Evolutionary conservation across 148 eudicot genomes (phyloP), one percentile per base, ranked within the genome.

Genomic region (Vaccinium corymbosum): DNA sequence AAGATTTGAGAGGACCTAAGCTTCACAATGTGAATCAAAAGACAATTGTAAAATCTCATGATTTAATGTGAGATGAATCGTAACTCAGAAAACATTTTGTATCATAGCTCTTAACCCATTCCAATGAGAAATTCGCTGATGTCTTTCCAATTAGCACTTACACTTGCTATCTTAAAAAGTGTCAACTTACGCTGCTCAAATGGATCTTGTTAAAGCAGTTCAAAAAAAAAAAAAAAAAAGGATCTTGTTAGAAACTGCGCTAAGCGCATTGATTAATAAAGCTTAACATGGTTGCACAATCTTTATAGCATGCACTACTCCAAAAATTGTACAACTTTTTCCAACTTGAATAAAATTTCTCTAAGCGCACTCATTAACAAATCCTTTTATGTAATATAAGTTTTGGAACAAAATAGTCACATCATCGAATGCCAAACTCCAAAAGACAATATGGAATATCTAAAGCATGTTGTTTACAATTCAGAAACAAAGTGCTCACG

Each of bases 1-100:
- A 50, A 76, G 57, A 51, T 76, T 76, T 50, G 20, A 76, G 57
- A 76, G 80, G 80, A 25, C 55, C 52, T 6, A 51, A 76, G 64
- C 64, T 52, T 53, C 49, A 78, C 35, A 79, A 22, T 11, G 16
- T 14, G 48, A n/a, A 29, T 29, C 46, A 42, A 42, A 42, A 42
- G 46, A 42, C 46, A 42, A 42, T 42, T 42, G 6, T 42, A 42
- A 42, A 79, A 55, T 79, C 66, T 27, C 35, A 79, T 29, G 66
- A 79, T 55, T 55, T 79, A 29, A 13, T 3, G 55, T 53, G 62
- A 79, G 14, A 78, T 53, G 64, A 79, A 56, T 79, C 66, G 32
- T 27, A 52, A 53, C 80, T 62, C 27, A 62, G 2, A n/a, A 14
- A 27, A 53, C 35, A 79, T 52, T 53, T 53, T 10, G 7, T 52